Evolutionary conservation across 257 asterid genomes (phyloP).

Genomic region (Fraxinus anomala): DNA sequence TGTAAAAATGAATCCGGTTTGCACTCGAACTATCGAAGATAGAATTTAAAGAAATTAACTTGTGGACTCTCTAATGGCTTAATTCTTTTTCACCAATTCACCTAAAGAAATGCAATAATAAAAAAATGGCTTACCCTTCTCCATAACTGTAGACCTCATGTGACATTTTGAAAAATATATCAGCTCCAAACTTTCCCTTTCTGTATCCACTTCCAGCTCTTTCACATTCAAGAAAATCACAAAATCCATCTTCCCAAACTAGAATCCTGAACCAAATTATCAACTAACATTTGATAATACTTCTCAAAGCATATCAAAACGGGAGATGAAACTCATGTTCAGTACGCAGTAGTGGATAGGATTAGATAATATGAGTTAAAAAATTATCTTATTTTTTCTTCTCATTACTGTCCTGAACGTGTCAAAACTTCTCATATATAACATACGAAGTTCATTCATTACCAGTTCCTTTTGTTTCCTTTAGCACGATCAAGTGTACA

Average conservation of each 20-base stretch:
- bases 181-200: conserved; percentile 70
- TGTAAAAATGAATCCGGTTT: background rate
- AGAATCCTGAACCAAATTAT: conserved; percentile 60
- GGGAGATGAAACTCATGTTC: background rate
- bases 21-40: background rate
- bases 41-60: background rate
- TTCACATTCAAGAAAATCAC: conserved; percentile 70
- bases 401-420: too few species aligned
- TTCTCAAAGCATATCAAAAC: background rate
- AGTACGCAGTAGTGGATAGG: background rate
- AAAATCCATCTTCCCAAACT: conserved; percentile 91
- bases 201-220: conserved; percentile 48
- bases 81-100: background rate
- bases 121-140: conserved; percentile 59
- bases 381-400: too few species aligned
- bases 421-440: background rate
- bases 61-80: background rate
- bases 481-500: conserved; percentile 61
- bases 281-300: background rate
- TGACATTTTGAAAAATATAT: conserved; percentile 79
- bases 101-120: background rate
- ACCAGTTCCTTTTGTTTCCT: conserved; percentile 86
- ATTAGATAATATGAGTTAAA: too few species aligned
- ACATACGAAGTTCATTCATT: conserved; percentile 9
- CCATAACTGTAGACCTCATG: conserved; percentile 84